phyloP scores from a whole-genome alignment of 2,329 filamentous ascomycete species.

The Nemania bipapillata region DNA sequence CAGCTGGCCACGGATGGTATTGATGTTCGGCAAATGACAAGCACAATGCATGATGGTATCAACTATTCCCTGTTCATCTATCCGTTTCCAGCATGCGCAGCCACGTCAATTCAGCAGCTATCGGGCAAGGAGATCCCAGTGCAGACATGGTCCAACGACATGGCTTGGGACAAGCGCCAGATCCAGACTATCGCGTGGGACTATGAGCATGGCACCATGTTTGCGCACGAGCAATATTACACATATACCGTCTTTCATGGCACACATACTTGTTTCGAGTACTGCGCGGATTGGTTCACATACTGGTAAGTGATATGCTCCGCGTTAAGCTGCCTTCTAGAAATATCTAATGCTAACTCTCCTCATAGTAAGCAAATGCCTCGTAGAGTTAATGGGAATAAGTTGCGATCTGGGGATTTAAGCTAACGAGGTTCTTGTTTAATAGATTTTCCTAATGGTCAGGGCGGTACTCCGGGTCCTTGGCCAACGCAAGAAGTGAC shows the following conservation, averaged over 20 bases:
- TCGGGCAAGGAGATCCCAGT: constrained; percentile 36
- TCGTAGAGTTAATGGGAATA: too few relatives aligned
- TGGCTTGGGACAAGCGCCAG: constrained; percentile 38
- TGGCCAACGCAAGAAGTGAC: constrained; percentile 19
- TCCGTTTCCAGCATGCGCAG: constrained; percentile 31
- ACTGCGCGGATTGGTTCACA: constrained; percentile 34
- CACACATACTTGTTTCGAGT: constrained; percentile 41
- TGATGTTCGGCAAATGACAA: constrained; percentile 15
- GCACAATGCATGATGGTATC: constrained; percentile 32
- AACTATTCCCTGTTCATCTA: constrained; percentile 29
- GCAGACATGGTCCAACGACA: constrained; percentile 31
- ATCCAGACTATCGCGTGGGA: constrained; percentile 33
- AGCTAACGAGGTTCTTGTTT: background rate
- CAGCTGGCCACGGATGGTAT: background rate
- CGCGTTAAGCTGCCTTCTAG: background rate
- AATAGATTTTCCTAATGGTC: constrained; percentile 32
- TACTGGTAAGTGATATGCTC: constrained; percentile 24
- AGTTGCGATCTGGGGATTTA: too few relatives aligned
- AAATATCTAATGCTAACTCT: constrained; percentile 6
- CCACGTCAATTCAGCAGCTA: constrained; percentile 34
- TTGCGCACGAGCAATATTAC: constrained; percentile 8
- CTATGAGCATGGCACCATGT: constrained; percentile 36
- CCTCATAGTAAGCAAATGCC: constrained; percentile 16
- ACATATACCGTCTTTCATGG: constrained; percentile 37
- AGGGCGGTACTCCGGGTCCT: constrained; percentile 20